Base-by-base conservation (phyloP, 352 stramenopile species). In the Peronospora tabacina region DNA sequence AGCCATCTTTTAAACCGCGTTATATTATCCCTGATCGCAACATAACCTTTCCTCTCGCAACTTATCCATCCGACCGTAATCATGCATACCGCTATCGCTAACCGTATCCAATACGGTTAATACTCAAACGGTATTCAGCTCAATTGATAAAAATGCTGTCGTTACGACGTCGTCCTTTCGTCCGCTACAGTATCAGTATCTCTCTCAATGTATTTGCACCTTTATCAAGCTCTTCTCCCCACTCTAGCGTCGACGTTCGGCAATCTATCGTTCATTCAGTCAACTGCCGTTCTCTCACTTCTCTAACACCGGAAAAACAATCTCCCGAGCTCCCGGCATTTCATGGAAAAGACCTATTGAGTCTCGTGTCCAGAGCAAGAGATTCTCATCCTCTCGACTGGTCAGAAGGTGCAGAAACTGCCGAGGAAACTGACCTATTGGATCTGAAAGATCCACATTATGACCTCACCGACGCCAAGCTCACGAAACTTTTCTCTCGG, bases 381-480 rank as follows among this genome's bases (percentile, higher is more conserved):
- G 61, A 67, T 42, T 72, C 58, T n/a, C 74, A 76, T 47, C 68
- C 68, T 37, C 43, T 86, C n/a, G 71, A 83, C 40, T 90, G 75
- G 78, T 84, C 69, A n/a, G 79, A 87, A 17, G 53, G 63, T 28
- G 38, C 43, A 4, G 44, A 24, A 0, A 61, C 50, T n/a, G 65
- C 66, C 5, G 57, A 65, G 9, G 52, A 68, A 5, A 58, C 63
- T 10, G 70, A 86, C 3, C 69, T 83, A 49, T 55, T 69, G 16
- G 81, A 79, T 43, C 64, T 93, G 12, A 84, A 88, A 75, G 82
- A 93, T 22, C 79, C 82, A 32, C 87, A 88, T 56, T 90, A 90
- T 44, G 82, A 93, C 36, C 76, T 93, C 43, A 93, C 77, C 13
- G 83, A 65, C 7, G 68, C 66, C 44, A 87, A 85, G 41, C 64